Base-by-base conservation (phyloP, 306 rosid genomes). In the Senna siamea region DNA sequence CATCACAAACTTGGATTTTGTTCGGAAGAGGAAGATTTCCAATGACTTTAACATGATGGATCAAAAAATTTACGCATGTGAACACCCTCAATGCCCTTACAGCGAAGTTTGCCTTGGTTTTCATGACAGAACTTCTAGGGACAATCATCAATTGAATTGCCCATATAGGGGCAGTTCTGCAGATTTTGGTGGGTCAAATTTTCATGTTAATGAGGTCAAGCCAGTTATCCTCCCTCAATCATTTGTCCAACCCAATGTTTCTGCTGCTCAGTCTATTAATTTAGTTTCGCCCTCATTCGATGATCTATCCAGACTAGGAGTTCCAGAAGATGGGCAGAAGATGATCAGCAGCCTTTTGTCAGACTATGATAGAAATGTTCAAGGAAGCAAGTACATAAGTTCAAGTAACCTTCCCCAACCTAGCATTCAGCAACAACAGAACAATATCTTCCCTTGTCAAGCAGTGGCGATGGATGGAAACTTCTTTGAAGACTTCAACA, bases 261-360 rank as follows among this genome's bases (percentile, higher is more conserved):
- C 86, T 22, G 13, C 67, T 30, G 14, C 80, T 60, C 76, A 83
- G 3, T 48, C 87, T 2, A 80, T 82, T 13, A 84, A 74, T 74
- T 11, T 82, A 8, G 77, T 79, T 52, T 70, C 71, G 0, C 77
- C 89, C 7, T 67, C 85, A 9, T 71, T 85, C 30, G 30, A 26
- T 3, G 81, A 87, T 78, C 64, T 87, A 37, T 78, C 89, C 0
- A 82, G 86, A 5, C 82, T 87, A 5, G 87, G 84, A 18, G 92
- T 87, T 76, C 80, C 92, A 0, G 87, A 87, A 67, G 92, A 87
- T 41, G 89, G 83, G 20, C 86, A 87, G 67, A 87, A 85, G 67
- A 73, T 78, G 73, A 87, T 87, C 14, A 72, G 78, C 11, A 86
- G 83, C 69, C 89, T 87, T 9, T 80, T 87, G 89, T 50, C 92